Percentiles rank a stretch among this genome's conserved stretches.
These are phyloP conservation scores for Zygoascus hellenicus DNA, from an alignment of 1,139 yeast genomes.

Conservation along the genomic window DNA sequence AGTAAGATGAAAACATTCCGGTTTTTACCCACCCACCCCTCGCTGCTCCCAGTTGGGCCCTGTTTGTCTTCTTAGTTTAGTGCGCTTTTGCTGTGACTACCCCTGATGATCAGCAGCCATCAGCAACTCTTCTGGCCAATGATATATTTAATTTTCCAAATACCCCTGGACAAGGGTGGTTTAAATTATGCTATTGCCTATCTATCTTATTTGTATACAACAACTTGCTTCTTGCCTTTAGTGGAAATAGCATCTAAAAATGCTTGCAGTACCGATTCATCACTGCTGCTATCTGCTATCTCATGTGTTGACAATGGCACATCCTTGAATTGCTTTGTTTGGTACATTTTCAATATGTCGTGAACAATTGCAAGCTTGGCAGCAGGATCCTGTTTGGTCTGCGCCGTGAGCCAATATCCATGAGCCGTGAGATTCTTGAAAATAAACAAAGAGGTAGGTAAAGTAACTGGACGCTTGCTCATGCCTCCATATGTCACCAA, in stretches of 20 bases:
- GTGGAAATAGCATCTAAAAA: constrained; percentile 1
- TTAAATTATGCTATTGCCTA: too few relatives aligned
- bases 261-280: neutral
- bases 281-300: neutral
- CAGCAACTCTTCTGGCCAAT: too few relatives aligned
- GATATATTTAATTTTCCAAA: too few relatives aligned
- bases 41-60: too few relatives aligned
- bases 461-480: constrained; percentile 88
- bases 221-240: constrained; percentile 7
- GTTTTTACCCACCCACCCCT: too few relatives aligned
- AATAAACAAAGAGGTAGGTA: constrained; percentile 84
- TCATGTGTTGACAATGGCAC: constrained; percentile 48
- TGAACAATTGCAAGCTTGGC: constrained; percentile 56
- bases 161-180: too few relatives aligned
- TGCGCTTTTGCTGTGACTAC: too few relatives aligned
- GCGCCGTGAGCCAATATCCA: constrained; percentile 92
- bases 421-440: constrained; percentile 80
- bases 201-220: neutral
- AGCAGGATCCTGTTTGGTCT: constrained; percentile 58
- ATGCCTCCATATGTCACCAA: constrained; percentile 95
- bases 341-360: constrained; percentile 61
- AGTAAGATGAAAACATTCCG: too few relatives aligned
- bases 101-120: too few relatives aligned
- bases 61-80: too few relatives aligned
- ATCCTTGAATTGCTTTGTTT: constrained; percentile 52